Conservation (phyloP, 2,329 filamentous ascomycete genomes). For the Myriosclerotinia curreyana region DNA sequence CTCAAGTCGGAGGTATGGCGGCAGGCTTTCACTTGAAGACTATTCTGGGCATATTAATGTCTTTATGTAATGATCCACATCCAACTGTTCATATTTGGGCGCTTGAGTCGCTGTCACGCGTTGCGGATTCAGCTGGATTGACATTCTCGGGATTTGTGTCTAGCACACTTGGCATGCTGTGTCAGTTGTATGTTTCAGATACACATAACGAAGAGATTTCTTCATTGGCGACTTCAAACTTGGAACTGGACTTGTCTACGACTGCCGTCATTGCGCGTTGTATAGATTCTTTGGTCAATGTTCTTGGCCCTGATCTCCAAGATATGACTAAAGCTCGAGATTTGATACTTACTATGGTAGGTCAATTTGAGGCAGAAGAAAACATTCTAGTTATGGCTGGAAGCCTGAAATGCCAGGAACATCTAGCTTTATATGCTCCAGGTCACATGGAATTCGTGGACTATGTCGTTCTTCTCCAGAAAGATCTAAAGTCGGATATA, state of each 20-base stretch:
- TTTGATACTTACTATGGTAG: slow-evolving; percentile 81
- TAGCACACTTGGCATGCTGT: slow-evolving; percentile 87
- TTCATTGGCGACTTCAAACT: slow-evolving; percentile 79
- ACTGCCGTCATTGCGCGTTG: slow-evolving; percentile 80
- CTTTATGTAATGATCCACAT: slow-evolving; percentile 90
- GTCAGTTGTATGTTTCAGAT: slow-evolving; percentile 87
- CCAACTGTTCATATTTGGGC: slow-evolving; percentile 97
- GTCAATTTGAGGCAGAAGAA: slow-evolving; percentile 75
- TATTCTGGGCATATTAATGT: slow-evolving; percentile 97
- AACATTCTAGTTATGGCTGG: slow-evolving; percentile 69
- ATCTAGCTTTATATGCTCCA: slow-evolving; percentile 87
- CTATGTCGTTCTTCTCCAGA: slow-evolving; percentile 81
- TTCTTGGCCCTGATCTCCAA: slow-evolving; percentile 90
- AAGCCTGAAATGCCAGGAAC: slow-evolving; percentile 80
- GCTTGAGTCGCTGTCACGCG: slow-evolving; percentile 78
- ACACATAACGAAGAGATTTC: slow-evolving; percentile 83
- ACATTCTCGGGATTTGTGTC: slow-evolving; percentile 90
- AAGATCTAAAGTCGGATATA: slow-evolving; percentile 67
- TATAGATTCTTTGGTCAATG: slow-evolving; percentile 94
- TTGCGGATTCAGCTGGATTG: slow-evolving; percentile 87
- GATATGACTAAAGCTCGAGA: slow-evolving; percentile 90
- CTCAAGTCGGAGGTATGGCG: slow-evolving; percentile 95
- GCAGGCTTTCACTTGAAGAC: slow-evolving; percentile 95
- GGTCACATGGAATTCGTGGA: slow-evolving; percentile 78
- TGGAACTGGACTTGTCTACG: slow-evolving; percentile 81